phyloP scores from a whole-genome alignment of 1,284 basidiomycete species.

The Amylostereum areolatum region DNA sequence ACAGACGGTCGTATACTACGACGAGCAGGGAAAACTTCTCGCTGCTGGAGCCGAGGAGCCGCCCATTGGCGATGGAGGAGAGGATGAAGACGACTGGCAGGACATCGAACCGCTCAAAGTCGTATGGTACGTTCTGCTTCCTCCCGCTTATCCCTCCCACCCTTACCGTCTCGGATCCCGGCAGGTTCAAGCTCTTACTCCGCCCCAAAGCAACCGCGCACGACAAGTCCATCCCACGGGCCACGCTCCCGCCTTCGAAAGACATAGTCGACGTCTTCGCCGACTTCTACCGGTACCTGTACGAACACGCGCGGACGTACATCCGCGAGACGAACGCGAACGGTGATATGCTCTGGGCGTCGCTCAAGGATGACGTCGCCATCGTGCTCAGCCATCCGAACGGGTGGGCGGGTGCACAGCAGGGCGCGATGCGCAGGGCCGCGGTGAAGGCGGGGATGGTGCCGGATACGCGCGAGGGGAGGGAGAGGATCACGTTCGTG shows the following conservation, averaged over 20 bases:
- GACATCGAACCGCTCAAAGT: constrained; percentile 10
- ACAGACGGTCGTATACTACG: constrained; percentile 51
- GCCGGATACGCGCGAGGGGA: constrained; percentile 16
- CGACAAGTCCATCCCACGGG: constrained; percentile 3
- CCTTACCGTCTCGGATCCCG: neutral
- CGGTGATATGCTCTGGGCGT: neutral
- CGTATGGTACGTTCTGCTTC: constrained; percentile 21
- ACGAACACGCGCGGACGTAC: neutral
- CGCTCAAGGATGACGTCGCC: constrained; percentile 15
- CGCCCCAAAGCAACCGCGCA: constrained; percentile 7
- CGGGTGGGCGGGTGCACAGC: constrained; percentile 31
- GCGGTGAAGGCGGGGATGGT: constrained; percentile 24
- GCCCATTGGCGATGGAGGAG: constrained; percentile 30
- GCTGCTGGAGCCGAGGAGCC: constrained; percentile 50
- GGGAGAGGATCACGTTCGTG: constrained; percentile 29
- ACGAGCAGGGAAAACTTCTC: constrained; percentile 34
- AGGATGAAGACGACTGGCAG: constrained; percentile 34
- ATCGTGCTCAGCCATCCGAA: constrained; percentile 31
- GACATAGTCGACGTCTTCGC: constrained; percentile 8
- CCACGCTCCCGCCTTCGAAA: constrained; percentile 5
- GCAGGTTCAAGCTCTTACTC: constrained; percentile 16
- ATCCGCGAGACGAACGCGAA: constrained; percentile 3
- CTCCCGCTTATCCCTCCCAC: neutral
- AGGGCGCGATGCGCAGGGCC: constrained; percentile 27
- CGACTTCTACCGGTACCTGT: constrained; percentile 9